phyloP scores from a whole-genome alignment of 495 filamentous ascomycete species.

The Glonium stellatum region DNA sequence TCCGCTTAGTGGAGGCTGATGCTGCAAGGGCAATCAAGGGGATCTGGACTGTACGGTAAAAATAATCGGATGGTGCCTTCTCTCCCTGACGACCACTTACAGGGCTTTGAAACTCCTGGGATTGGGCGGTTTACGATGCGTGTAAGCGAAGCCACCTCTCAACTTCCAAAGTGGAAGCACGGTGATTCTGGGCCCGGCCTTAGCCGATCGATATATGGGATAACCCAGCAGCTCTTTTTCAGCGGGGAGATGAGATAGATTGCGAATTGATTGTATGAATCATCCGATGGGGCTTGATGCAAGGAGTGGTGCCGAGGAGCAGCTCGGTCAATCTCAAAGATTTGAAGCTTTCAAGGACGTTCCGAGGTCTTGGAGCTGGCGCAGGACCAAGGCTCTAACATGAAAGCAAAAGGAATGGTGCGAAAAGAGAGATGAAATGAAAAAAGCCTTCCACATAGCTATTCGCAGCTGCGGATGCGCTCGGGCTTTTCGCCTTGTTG shows the following conservation, averaged over 20 bases:
- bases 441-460: not conserved
- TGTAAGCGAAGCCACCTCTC: not conserved
- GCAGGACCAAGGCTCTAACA: not conserved
- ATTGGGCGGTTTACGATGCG: no score
- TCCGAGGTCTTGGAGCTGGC: not conserved
- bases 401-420: not conserved
- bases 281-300: not conserved
- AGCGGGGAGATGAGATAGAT: not conserved
- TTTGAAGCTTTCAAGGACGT: not conserved
- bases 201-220: not conserved
- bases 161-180: not conserved
- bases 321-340: not conserved
- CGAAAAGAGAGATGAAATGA: not conserved
- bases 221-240: not conserved
- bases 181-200: not conserved
- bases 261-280: not conserved
- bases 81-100: not conserved
- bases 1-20: conserved; percentile 14
- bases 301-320: not conserved
- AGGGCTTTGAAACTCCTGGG: no score
- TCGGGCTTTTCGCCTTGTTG: no score
- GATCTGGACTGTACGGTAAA: conserved; percentile 15
- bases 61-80: conserved; percentile 15
- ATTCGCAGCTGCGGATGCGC: no score
- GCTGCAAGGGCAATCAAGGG: conserved; percentile 22